Base-by-base conservation (phyloP, 2,329 filamentous ascomycete species). In the Talaromyces atroroseus region DNA sequence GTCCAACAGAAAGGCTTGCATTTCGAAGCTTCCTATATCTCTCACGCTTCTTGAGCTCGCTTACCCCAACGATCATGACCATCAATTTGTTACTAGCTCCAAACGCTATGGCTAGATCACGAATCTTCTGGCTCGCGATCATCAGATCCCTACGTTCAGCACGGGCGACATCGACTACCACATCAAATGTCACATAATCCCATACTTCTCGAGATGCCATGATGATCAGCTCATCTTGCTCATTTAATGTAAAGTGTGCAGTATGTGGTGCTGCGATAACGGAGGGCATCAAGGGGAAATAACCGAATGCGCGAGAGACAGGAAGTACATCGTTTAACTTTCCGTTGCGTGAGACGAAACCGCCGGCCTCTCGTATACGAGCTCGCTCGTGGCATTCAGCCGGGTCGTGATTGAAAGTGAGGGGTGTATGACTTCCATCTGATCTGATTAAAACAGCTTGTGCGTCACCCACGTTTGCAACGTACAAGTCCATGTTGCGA, bases 11-110 rank as follows among this genome's bases (percentile, higher is more conserved):
- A 40, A 52, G 24, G 14, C 29, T 49, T 14, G 49, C 32, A 18
- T 44, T 24, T 32, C 29, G 45, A 32, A 34, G 20, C 34, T 52
- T 56, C 36, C 40, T 40, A 24, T 46, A 38, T 61, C 88, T 83
- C 69, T 95, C 89, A 57, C 90, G 84, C 68, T 89, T 89, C 74
- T 95, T 92, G 54, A 99, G 77, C 67, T 97, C 92, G 55, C 88
- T 87, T 38, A 99, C 88, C 55, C 92, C 92, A 54, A 99, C 86
- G 78, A 99, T 90, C 92, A 97, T 97, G 46, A 99, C 90, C 92
- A 97, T 97, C 61, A 97, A 89, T 76, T 99, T 99, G 67, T 87
- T 88, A 1, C 86, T 92, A 12, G 92, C 90, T 53, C 94, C 94
- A 70, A 96, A 97, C 1, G 92, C 90, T 68, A 99, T 96, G 44